phyloP scores from a whole-genome alignment of 495 filamentous ascomycete species.

The Extremus antarcticus region DNA sequence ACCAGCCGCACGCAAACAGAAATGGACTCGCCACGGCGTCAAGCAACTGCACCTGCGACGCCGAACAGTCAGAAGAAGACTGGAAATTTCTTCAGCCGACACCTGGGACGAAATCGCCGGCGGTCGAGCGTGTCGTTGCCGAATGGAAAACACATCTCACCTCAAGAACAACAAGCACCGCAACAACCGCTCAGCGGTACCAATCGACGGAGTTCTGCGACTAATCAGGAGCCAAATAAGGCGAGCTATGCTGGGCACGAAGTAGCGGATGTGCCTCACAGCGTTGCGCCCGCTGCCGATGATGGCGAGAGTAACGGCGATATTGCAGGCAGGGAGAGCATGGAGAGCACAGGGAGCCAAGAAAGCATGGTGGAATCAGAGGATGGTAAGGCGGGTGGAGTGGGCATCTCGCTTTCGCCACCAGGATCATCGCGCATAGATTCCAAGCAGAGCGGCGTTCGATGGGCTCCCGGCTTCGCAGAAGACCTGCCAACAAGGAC shows the following conservation, averaged over 20 bases:
- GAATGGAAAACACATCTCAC: background rate
- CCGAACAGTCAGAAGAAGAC: constrained; percentile 11
- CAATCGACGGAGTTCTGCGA: no score
- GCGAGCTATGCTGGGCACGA: no score
- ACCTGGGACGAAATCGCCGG: constrained; percentile 24
- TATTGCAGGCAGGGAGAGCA: background rate
- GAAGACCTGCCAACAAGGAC: background rate
- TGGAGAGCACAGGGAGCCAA: background rate
- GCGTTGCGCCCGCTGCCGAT: background rate
- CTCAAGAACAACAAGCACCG: background rate
- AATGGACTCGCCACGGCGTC: background rate
- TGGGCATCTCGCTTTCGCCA: background rate
- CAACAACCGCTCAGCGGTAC: no score
- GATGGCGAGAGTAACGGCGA: background rate
- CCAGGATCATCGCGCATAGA: background rate
- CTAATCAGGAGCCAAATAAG: no score
- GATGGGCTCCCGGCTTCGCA: background rate
- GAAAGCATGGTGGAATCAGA: background rate
- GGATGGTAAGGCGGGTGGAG: background rate
- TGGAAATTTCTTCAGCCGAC: constrained; percentile 5
- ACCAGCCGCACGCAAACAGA: background rate
- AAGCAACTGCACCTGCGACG: constrained; percentile 1
- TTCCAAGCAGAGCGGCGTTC: background rate
- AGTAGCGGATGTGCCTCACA: background rate
- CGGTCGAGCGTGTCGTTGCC: constrained; percentile 20